These are phyloP conservation scores for Ogataea trehaloabstinens DNA, from an alignment of 805 yeast species.

Conservation along the genomic window DNA sequence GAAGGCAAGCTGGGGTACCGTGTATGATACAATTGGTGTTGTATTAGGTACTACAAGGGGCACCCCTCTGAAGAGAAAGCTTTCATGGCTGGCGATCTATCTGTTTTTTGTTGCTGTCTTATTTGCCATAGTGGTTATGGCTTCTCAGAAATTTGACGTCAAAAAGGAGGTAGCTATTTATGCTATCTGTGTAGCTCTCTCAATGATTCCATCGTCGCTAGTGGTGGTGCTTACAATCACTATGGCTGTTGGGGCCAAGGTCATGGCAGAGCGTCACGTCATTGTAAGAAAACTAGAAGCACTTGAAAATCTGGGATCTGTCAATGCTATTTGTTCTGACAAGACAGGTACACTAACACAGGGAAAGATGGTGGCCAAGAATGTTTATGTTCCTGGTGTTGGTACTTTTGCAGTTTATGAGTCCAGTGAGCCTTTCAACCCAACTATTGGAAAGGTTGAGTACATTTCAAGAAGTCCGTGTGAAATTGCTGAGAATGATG, in stretches of 20 bases:
- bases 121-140: conserved; percentile 85
- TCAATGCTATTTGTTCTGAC: conserved; percentile 78
- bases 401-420: conserved; percentile 57
- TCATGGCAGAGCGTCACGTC: conserved; percentile 66
- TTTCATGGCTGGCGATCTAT: conserved; percentile 72
- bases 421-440: conserved; percentile 62
- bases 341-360: conserved; percentile 81
- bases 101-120: conserved; percentile 77
- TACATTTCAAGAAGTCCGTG: conserved; percentile 37
- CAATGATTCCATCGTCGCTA: conserved; percentile 80
- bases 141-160: conserved; percentile 72
- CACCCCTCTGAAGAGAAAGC: conserved; percentile 75
- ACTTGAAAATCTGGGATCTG: conserved; percentile 75
- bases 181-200: conserved; percentile 80
- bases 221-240: conserved; percentile 82
- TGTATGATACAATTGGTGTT: conserved; percentile 57
- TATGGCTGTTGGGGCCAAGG: conserved; percentile 79
- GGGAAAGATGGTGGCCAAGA: conserved; percentile 74
- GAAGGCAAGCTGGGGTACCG: conserved; percentile 46
- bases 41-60: conserved; percentile 76
- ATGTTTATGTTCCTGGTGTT: conserved; percentile 63
- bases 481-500: conserved; percentile 36
- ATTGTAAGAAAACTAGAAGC: conserved; percentile 77
- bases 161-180: conserved; percentile 79
- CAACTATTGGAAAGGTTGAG: conserved; percentile 50